phyloP scores from a whole-genome alignment of 495 filamentous ascomycete species.

The Barbatosphaeria neglecta region DNA sequence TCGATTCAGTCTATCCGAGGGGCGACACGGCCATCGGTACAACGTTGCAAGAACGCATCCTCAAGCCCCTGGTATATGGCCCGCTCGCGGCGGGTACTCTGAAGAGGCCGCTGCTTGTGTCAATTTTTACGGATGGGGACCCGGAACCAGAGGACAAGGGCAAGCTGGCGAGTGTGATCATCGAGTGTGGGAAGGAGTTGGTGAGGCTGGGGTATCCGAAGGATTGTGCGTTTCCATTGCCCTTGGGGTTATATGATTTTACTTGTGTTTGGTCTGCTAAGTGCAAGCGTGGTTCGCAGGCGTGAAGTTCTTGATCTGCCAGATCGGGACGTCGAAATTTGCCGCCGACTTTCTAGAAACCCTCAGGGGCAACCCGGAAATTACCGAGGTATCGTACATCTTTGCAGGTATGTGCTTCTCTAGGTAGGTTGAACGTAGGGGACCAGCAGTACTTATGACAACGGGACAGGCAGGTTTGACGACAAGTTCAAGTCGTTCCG shows the following conservation, averaged over 20 bases:
- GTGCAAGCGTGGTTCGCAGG: neutral
- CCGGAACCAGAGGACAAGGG: neutral
- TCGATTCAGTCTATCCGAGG: neutral
- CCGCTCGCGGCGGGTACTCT: neutral
- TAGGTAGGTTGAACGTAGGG: neutral
- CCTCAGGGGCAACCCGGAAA: neutral
- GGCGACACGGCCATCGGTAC: constrained; percentile 8
- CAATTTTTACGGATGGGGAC: neutral
- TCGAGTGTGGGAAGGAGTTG: neutral
- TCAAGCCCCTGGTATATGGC: neutral
- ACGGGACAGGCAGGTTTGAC: neutral
- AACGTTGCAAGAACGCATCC: neutral
- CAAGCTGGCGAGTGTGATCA: neutral
- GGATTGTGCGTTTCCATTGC: neutral
- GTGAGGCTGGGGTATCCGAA: neutral
- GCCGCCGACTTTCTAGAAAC: neutral
- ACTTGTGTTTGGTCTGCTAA: neutral
- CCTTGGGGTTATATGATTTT: neutral
- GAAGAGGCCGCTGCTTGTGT: neutral
- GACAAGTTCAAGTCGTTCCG: neutral
- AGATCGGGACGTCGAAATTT: neutral
- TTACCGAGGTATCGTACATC: neutral
- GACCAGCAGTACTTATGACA: neutral
- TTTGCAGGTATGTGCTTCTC: neutral
- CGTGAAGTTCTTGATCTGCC: neutral